Base-by-base conservation (phyloP, 345 rosid genomes). In the Sisymbrium altissimum region DNA sequence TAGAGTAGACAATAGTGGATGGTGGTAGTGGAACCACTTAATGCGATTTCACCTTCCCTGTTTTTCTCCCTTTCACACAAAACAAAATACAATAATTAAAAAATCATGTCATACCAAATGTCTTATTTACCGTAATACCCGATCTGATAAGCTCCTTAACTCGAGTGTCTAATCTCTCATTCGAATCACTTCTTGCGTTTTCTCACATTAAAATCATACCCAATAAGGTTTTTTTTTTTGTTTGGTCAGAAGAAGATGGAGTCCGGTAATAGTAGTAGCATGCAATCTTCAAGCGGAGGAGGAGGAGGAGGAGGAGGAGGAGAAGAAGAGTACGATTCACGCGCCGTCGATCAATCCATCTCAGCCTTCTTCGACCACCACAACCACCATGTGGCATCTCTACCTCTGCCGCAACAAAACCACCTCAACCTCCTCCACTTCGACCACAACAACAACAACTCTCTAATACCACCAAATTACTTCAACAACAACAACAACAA, bases 241-340 rank as follows among this genome's bases (percentile, higher is more conserved):
- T 55, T n/a, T 55, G 64, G 35, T 25, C 43, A 46, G 4, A 40
- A 39, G 17, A 27, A 65, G 45, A 93, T 90, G 98, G 96, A 87
- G 79, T 93, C 98, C 60, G 88, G 84, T 63, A 88, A 90, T 62
- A 86, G 89, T 78, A 90, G 91, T 25, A 90, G 98, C 75, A 75
- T 87, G 81, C 96, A 89, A 70, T 90, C 96, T 23, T 90, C 98
- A 11, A 87, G 90, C 64, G 92, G 89, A 6, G 80, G 79, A 2
- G 75, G 63, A 13, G 67, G 89, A 6, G 80, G 79, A 2, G 75
- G 63, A 13, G 67, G 18, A 45, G 78, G 73, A 25, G 88, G 84
- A 11, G 95, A 85, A 61, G 95, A 88, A 5, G 96, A 92, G 78
- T 86, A 84, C 49, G 93, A 90, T 66, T 86, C 97, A 80, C 91